A percentile compares a stretch with the other conserved stretches of the same genome.
Evolutionary conservation across 2,329 filamentous ascomycete species (phyloP).

Genomic region (Cercospora beticola): DNA sequence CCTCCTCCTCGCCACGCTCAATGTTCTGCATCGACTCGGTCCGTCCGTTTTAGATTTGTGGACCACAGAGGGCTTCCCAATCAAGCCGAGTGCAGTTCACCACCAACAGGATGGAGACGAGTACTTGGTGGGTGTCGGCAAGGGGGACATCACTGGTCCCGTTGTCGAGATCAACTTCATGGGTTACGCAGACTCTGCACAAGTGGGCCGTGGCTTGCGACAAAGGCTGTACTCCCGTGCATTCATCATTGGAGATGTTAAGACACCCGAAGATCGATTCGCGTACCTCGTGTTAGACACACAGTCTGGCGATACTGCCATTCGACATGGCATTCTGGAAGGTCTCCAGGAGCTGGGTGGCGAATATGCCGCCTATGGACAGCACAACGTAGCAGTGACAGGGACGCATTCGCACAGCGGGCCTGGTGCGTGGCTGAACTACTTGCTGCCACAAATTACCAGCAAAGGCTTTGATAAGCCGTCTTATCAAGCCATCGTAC

Average conservation of each 20-base stretch:
- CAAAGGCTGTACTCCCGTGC: slow-evolving; percentile 86
- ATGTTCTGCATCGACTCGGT: slow-evolving; percentile 22
- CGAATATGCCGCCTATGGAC: slow-evolving; percentile 71
- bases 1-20: slow-evolving; percentile 21
- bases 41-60: slow-evolving; percentile 20
- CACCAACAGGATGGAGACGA: slow-evolving; percentile 27
- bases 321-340: slow-evolving; percentile 82
- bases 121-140: slow-evolving; percentile 68
- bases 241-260: slow-evolving; percentile 76
- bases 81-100: background rate
- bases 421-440: slow-evolving; percentile 91
- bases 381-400: slow-evolving; percentile 82
- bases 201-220: slow-evolving; percentile 78
- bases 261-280: slow-evolving; percentile 68
- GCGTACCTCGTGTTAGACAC: slow-evolving; percentile 87
- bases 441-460: slow-evolving; percentile 86
- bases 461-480: slow-evolving; percentile 82
- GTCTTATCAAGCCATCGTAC: slow-evolving; percentile 84
- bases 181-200: slow-evolving; percentile 84
- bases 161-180: slow-evolving; percentile 89
- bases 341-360: slow-evolving; percentile 67
- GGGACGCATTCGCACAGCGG: slow-evolving; percentile 93
- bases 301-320: slow-evolving; percentile 82
- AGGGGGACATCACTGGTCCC: slow-evolving; percentile 73
- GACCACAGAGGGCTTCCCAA: background rate